phyloP scores from a whole-genome alignment of 345 rosid species.

The Diplotaxis tenuifolia region DNA sequence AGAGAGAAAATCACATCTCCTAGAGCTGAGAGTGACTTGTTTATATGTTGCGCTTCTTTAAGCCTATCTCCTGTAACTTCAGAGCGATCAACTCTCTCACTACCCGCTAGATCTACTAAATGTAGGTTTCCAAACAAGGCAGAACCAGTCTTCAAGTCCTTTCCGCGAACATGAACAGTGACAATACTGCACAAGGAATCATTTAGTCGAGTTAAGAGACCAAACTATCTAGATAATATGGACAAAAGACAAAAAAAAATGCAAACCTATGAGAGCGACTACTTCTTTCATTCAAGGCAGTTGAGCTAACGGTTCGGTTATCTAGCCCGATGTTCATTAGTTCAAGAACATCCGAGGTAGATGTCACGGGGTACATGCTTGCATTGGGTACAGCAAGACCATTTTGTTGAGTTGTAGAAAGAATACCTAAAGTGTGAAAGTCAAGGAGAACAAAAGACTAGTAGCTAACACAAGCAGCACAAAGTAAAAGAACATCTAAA shows the following conservation, averaged over 20 bases:
- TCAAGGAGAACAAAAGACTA: slow-evolving; percentile 49
- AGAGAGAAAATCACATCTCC: slow-evolving; percentile 94
- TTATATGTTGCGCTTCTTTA: slow-evolving; percentile 86
- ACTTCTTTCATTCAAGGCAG: slow-evolving; percentile 75
- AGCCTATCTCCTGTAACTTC: slow-evolving; percentile 95
- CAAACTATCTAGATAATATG: background rate
- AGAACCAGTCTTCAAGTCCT: slow-evolving; percentile 60
- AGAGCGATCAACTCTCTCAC: slow-evolving; percentile 90
- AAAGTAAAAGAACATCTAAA: background rate
- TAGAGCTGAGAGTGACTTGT: slow-evolving; percentile 87
- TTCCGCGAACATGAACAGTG: slow-evolving; percentile 78
- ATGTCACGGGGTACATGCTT: slow-evolving; percentile 64
- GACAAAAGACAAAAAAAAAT: background rate
- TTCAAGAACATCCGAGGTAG: slow-evolving; percentile 68
- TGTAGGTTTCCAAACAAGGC: slow-evolving; percentile 70
- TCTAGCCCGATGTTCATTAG: slow-evolving; percentile 75
- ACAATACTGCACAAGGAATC: slow-evolving; percentile 54
- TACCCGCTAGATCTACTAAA: slow-evolving; percentile 94
- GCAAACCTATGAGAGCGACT: slow-evolving; percentile 92
- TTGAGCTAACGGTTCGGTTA: slow-evolving; percentile 72
- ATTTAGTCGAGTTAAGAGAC: slow-evolving; percentile 8
- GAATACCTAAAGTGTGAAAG: slow-evolving; percentile 71
- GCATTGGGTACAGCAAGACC: slow-evolving; percentile 96
- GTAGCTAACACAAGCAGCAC: slow-evolving; percentile 17
- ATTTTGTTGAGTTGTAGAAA: slow-evolving; percentile 50